Evolutionary conservation across 2,329 filamentous ascomycete species (phyloP).

Genomic region (Sporothrix mexicana): DNA sequence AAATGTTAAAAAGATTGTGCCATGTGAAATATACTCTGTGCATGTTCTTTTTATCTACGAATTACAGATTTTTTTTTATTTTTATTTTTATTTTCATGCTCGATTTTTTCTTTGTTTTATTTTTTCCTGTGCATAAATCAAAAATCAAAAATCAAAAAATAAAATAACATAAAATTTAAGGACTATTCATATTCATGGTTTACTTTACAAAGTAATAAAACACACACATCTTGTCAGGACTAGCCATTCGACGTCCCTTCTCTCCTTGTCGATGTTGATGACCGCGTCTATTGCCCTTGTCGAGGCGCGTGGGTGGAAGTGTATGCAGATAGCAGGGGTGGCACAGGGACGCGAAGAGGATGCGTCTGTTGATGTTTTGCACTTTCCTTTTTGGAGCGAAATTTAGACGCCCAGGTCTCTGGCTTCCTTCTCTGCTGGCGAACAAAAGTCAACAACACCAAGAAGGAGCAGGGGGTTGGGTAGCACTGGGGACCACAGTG

Average conservation of each 20-base stretch:
- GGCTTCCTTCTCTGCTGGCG: no score
- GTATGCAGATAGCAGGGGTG: not conserved
- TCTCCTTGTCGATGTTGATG: not conserved
- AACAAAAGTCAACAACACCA: no score
- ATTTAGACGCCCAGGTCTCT: conserved; percentile 11
- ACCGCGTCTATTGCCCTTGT: conserved; percentile 14
- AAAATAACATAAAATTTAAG: not conserved
- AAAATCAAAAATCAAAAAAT: not conserved
- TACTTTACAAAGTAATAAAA: not conserved
- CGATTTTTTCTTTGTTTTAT: no score
- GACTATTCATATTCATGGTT: not conserved
- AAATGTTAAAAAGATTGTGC: not conserved
- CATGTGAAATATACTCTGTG: no score
- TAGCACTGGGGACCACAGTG: not conserved
- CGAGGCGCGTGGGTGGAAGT: not conserved
- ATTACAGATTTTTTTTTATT: not conserved
- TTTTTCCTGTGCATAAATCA: no score
- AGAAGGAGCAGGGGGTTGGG: not conserved
- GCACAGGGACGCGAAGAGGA: not conserved
- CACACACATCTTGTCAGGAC: not conserved
- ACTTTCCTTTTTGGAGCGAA: conserved; percentile 14
- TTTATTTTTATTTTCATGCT: not conserved
- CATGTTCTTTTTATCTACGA: no score
- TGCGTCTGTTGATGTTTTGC: conserved; percentile 12
- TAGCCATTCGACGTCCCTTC: not conserved